phyloP scores from a whole-genome alignment of 1,284 basidiomycete genomes.

The Pyrrhoderma noxium region DNA sequence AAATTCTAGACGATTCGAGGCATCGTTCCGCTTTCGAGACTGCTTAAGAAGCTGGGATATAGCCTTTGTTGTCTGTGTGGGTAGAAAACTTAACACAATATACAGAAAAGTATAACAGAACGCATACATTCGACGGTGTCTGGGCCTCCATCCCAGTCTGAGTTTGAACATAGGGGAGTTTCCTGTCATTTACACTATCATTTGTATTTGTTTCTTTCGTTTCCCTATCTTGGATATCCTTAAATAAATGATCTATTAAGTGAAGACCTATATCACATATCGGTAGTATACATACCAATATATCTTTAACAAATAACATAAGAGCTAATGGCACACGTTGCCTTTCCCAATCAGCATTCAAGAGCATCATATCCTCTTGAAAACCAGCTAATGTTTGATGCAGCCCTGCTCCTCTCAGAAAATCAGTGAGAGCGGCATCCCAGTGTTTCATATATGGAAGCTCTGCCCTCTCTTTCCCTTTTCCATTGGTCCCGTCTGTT shows the following conservation, averaged over 20 bases:
- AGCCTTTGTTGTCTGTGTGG: constrained; percentile 51
- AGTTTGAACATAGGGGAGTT: constrained; percentile 50
- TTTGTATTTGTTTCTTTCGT: constrained; percentile 20
- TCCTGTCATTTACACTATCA: constrained; percentile 51
- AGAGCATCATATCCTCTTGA: constrained; percentile 60
- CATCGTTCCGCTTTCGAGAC: constrained; percentile 61
- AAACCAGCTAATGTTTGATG: constrained; percentile 56
- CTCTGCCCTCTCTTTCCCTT: neutral
- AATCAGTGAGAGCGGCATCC: constrained; percentile 51
- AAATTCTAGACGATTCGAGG: constrained; percentile 69
- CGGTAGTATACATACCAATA: constrained; percentile 54
- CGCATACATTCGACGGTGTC: constrained; percentile 46
- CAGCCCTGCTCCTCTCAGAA: constrained; percentile 49
- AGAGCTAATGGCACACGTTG: constrained; percentile 48
- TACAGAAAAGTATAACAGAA: neutral
- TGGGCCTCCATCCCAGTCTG: constrained; percentile 37
- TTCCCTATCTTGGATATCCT: constrained; percentile 23
- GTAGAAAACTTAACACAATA: neutral
- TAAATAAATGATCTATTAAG: neutral
- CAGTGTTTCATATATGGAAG: constrained; percentile 37
- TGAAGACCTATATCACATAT: no score
- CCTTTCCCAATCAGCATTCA: constrained; percentile 60
- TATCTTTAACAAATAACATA: constrained; percentile 39
- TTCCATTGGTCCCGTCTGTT: neutral
- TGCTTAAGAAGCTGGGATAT: constrained; percentile 63